These are phyloP conservation scores for Aspergillus calidoustus DNA, from an alignment of 2,329 filamentous ascomycete species.

Conservation along the genomic window DNA sequence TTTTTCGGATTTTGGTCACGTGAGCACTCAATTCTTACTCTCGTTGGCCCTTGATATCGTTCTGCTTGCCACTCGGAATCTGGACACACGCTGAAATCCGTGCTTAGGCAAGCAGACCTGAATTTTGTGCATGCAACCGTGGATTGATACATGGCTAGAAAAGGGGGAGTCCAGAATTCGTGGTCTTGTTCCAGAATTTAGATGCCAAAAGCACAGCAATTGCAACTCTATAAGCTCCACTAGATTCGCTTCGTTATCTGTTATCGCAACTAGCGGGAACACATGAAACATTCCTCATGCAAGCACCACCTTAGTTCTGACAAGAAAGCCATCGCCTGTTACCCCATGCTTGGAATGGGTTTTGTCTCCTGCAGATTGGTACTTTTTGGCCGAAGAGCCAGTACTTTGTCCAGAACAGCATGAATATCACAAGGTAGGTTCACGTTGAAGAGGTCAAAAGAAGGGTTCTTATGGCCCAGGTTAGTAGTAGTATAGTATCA, in stretches of 20 bases:
- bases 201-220: background rate
- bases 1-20: slow-evolving; percentile 22
- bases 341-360: background rate
- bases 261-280: background rate
- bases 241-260: background rate
- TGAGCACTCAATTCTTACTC: slow-evolving; percentile 10
- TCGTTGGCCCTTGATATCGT: slow-evolving; percentile 14
- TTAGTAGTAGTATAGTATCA: too few relatives aligned
- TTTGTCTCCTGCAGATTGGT: background rate
- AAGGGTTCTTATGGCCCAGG: background rate
- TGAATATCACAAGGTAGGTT: background rate
- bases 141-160: background rate
- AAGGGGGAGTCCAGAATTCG: background rate
- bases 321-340: background rate
- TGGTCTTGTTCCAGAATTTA: background rate
- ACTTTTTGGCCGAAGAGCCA: background rate
- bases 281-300: background rate
- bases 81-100: slow-evolving; percentile 4
- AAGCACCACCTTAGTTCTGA: background rate
- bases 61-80: slow-evolving; percentile 21
- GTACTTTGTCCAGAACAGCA: background rate
- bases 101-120: background rate
- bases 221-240: background rate
- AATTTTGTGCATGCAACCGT: background rate
- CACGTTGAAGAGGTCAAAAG: background rate